Evolutionary conservation across 2,329 filamentous ascomycete species (phyloP).

Genomic region (Phialocephala sp.): DNA sequence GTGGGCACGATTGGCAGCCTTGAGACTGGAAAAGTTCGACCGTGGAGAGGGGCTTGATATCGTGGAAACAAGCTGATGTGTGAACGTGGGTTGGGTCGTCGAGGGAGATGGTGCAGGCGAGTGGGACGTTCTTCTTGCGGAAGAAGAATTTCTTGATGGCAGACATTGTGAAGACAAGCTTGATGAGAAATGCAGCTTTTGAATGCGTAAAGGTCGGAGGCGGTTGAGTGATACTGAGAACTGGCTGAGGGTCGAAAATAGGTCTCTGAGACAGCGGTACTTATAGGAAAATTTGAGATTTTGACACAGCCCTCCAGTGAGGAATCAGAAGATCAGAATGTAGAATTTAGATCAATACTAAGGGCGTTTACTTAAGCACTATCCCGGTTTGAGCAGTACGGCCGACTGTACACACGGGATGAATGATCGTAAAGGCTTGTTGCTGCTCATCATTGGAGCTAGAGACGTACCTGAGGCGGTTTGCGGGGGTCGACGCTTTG

Average conservation of each 20-base stretch:
- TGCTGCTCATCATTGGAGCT: background rate
- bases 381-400: background rate
- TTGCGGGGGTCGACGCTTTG: background rate
- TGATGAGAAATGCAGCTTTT: background rate
- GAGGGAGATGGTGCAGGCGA: constrained; percentile 43
- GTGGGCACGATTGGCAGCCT: constrained; percentile 44
- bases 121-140: constrained; percentile 43
- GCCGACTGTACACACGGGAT: background rate
- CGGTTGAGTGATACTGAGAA: background rate
- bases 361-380: background rate
- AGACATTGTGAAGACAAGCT: constrained; percentile 6
- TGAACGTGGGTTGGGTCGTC: constrained; percentile 43
- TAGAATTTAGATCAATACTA: background rate
- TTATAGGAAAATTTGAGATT: background rate
- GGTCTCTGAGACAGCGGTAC: constrained; percentile 18
- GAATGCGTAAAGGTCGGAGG: background rate
- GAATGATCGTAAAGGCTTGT: background rate
- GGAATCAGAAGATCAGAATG: background rate
- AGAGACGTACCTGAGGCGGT: background rate
- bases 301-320: background rate
- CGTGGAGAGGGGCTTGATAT: constrained; percentile 43
- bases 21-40: constrained; percentile 46
- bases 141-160: constrained; percentile 39
- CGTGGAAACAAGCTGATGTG: constrained; percentile 39
- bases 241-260: constrained; percentile 2